phyloP scores from a whole-genome alignment of 306 rosid species.

The Cucurbita argyrosperma region DNA sequence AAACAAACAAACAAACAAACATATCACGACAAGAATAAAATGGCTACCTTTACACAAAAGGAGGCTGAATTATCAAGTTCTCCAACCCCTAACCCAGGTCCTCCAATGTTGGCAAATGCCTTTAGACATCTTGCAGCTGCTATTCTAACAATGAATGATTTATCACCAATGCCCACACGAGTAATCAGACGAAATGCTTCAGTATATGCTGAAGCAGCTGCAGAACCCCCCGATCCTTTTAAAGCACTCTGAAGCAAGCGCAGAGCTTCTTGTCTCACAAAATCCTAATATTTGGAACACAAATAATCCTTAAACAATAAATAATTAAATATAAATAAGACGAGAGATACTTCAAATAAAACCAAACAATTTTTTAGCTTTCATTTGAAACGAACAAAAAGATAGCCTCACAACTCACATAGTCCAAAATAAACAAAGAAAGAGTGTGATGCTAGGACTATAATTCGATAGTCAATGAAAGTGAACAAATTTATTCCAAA shows the following conservation, averaged over 20 bases:
- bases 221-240: conserved; percentile 84
- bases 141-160: conserved; percentile 84
- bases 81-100: conserved; percentile 76
- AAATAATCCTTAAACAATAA: not conserved
- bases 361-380: not conserved
- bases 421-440: not conserved
- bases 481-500: not conserved
- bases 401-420: not conserved
- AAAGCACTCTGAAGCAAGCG: conserved; percentile 84
- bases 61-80: conserved; percentile 87
- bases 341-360: not conserved
- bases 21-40: conserved; percentile 10
- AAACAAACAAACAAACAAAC: not conserved
- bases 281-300: conserved; percentile 14
- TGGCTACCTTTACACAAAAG: conserved; percentile 72
- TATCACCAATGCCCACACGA: conserved; percentile 70
- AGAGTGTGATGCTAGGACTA: not conserved
- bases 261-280: conserved; percentile 83
- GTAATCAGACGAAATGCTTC: conserved; percentile 82
- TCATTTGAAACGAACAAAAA: not conserved
- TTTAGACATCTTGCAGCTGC: conserved; percentile 95
- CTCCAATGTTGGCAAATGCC: conserved; percentile 82
- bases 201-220: conserved; percentile 69
- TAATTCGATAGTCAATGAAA: not conserved
- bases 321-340: not conserved